These are phyloP conservation scores for Erigeron philadelphicus DNA, from an alignment of 140 eudicot genomes.

Conservation along the genomic window DNA sequence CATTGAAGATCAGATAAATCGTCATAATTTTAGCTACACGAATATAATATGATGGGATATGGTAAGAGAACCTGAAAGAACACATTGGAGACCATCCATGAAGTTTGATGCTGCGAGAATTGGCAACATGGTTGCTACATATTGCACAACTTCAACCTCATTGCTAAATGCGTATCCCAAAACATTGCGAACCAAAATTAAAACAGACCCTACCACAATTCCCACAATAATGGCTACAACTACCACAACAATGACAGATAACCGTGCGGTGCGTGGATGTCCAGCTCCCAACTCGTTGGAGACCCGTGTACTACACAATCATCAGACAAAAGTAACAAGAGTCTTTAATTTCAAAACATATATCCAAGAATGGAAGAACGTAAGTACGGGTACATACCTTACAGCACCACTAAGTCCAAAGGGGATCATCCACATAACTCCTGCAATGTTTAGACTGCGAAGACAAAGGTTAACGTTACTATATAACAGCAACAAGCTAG, in stretches of 20 bases:
- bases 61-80: slow-evolving; percentile 57
- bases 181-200: slow-evolving; percentile 47
- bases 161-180: slow-evolving; percentile 79
- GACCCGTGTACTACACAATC: slow-evolving; percentile 52
- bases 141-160: slow-evolving; percentile 62
- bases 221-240: slow-evolving; percentile 48
- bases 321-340: neutral
- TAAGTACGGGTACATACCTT: slow-evolving; percentile 37
- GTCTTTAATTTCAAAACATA: neutral
- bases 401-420: slow-evolving; percentile 78
- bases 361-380: no score
- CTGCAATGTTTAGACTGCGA: slow-evolving; percentile 70
- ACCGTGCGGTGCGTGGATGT: slow-evolving; percentile 56
- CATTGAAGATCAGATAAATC: no score
- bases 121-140: slow-evolving; percentile 70
- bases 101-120: slow-evolving; percentile 66
- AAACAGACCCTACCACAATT: slow-evolving; percentile 41
- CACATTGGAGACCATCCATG: slow-evolving; percentile 66
- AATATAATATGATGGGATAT: no score
- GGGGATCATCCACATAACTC: slow-evolving; percentile 83
- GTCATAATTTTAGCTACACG: neutral
- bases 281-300: slow-evolving; percentile 91
- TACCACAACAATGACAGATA: slow-evolving; percentile 56
- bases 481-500: no score
- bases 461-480: neutral